Evolutionary conservation across 2,329 filamentous ascomycete genomes (phyloP), one percentile per base, ranked within the genome.

Genomic region (Venturia aucupariae): DNA sequence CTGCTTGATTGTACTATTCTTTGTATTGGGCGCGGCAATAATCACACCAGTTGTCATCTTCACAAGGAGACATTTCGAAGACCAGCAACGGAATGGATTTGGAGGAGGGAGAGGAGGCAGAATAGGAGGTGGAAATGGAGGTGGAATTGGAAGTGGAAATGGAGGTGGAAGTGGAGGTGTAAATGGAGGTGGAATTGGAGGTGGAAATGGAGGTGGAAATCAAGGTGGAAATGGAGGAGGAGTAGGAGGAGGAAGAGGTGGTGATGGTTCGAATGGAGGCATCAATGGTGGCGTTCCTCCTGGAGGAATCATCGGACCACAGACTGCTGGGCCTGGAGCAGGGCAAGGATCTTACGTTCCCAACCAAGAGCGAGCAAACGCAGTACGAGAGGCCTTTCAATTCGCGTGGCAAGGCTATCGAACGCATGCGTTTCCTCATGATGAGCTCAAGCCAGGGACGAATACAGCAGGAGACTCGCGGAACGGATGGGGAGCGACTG

Each of bases 401-500:
- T 71, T 72, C 64, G 71, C 73, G n/a, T 75, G 72, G 73, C 62
- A 71, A 65, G 73, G 73, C 15, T 75, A 74, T 64, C 69, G 68
- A 11, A 68, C 65, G 13, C 67, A 74, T 59, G 73, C 72, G 44
- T 73, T 74, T 51, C 70, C 72, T 7, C 67, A 72, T 60, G 74
- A 75, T 63, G 89, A 90, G 55, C 78, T 95, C 11, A 80, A 79
- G 66, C 90, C 91, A 0, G 79, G 89, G 17, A 83, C 81, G 48
- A 90, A 90, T 68, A 76, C 75, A 0, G 87, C 77, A 66, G 79
- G 80, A 30, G 86, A 96, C 73, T 88, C 59, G 65, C 92, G 90
- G 67, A 92, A 92, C 71, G 87, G 85, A 62, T 96, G 91, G 91
- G 91, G 90, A 30, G 90, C 90, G 35, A 92, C 87, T 48, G 89